Evolutionary conservation across 2,329 filamentous ascomycete genomes (phyloP).

Genomic region (Cladosporium colombiae): DNA sequence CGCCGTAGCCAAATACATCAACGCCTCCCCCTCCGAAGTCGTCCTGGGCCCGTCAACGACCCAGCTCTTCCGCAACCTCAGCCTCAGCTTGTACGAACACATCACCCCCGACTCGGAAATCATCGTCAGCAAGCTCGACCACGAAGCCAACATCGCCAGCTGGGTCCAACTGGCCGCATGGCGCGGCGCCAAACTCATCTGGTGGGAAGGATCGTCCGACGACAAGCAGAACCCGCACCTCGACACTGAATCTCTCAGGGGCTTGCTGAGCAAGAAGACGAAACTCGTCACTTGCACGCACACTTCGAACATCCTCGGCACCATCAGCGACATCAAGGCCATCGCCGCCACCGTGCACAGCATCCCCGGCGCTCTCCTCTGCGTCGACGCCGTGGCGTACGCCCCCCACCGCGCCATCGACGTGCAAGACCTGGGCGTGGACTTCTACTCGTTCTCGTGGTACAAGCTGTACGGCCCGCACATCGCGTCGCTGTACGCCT

Average conservation of each 20-base stretch:
- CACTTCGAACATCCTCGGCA: slow-evolving; percentile 71
- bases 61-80: slow-evolving; percentile 72
- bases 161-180: slow-evolving; percentile 70
- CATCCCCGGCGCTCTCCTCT: slow-evolving; percentile 60
- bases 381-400: slow-evolving; percentile 75
- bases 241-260: slow-evolving; percentile 56
- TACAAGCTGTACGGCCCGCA: slow-evolving; percentile 83
- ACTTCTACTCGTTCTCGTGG: slow-evolving; percentile 79
- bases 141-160: slow-evolving; percentile 74
- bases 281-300: slow-evolving; percentile 73
- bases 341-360: slow-evolving; percentile 57
- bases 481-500: slow-evolving; percentile 69
- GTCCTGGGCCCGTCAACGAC: slow-evolving; percentile 75
- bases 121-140: slow-evolving; percentile 70
- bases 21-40: slow-evolving; percentile 66
- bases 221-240: slow-evolving; percentile 59
- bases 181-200: slow-evolving; percentile 64
- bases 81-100: slow-evolving; percentile 57
- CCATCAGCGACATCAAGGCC: slow-evolving; percentile 63
- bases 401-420: slow-evolving; percentile 72
- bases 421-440: slow-evolving; percentile 66
- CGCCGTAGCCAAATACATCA: slow-evolving; percentile 70
- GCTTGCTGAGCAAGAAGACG: slow-evolving; percentile 64
- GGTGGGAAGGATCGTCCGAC: slow-evolving; percentile 56
- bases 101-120: slow-evolving; percentile 58